Percentiles rank a stretch among this genome's conserved stretches.
These are phyloP conservation scores for Chrysochromulina parva DNA, from an alignment of 78 protist species.

Conservation along the genomic window DNA sequence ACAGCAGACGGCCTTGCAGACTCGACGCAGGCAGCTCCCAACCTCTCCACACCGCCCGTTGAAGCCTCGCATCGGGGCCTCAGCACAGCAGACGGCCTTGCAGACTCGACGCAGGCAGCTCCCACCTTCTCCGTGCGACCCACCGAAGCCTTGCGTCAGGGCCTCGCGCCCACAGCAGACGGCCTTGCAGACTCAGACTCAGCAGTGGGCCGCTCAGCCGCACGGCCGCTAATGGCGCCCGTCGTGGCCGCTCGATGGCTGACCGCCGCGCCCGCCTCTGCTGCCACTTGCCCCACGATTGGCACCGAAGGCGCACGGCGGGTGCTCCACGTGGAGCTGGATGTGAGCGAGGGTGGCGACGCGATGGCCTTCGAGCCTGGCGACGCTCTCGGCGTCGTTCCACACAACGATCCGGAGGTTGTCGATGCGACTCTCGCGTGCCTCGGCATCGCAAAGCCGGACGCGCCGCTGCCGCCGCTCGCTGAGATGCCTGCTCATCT, in stretches of 20 bases:
- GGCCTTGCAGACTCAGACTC: background rate
- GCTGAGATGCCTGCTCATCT: too few species aligned
- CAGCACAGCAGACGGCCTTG: background rate
- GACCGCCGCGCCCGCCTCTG: background rate
- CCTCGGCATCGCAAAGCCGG: background rate
- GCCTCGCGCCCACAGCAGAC: background rate
- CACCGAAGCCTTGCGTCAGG: too few species aligned
- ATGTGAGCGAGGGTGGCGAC: background rate
- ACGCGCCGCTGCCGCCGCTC: background rate
- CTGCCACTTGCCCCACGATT: background rate
- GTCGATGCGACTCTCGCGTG: background rate
- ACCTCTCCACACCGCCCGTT: too few species aligned
- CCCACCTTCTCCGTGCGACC: background rate
- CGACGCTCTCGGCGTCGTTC: background rate
- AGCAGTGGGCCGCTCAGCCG: too few species aligned
- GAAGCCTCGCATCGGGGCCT: too few species aligned
- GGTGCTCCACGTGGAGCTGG: background rate
- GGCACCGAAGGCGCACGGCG: background rate
- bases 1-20: background rate
- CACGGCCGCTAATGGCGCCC: background rate
- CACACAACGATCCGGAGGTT: background rate
- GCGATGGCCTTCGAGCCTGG: background rate
- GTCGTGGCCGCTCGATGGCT: background rate
- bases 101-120: background rate
- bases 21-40: background rate